Evolutionary conservation across 805 yeast species (phyloP).

Genomic region (Ogataea pilisensis): DNA sequence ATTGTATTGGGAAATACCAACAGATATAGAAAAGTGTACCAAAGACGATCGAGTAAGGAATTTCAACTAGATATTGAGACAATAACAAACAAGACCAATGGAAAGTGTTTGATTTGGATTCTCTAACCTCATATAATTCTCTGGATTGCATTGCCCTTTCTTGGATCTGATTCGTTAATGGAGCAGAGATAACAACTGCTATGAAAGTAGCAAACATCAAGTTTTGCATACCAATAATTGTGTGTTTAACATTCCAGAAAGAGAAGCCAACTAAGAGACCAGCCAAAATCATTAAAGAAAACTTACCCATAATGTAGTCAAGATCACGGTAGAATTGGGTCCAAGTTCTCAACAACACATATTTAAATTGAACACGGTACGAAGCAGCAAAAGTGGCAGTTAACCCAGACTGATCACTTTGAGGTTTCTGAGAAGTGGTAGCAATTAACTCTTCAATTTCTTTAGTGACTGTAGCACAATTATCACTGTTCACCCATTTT

Average conservation of each 20-base stretch:
- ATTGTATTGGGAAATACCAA: conserved; percentile 35
- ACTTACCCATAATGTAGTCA: conserved; percentile 44
- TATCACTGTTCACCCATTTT: conserved; percentile 44
- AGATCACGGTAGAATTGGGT: conserved; percentile 46
- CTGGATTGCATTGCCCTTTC: conserved; percentile 53
- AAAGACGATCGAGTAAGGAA: conserved; percentile 52
- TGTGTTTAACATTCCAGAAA: conserved; percentile 55
- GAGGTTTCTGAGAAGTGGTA: conserved; percentile 8
- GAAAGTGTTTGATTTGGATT: conserved; percentile 65
- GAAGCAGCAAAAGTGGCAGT: conserved; percentile 40
- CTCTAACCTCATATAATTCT: conserved; percentile 66
- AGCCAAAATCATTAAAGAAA: conserved; percentile 35
- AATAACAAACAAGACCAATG: conserved; percentile 62
- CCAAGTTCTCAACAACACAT: conserved; percentile 36
- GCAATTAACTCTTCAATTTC: conserved; percentile 29
- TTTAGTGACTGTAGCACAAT: conserved; percentile 15
- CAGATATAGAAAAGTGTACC: conserved; percentile 44
- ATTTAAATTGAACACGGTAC: conserved; percentile 34
- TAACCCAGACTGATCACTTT: conserved; percentile 14
- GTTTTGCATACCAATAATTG: conserved; percentile 56
- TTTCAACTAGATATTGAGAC: conserved; percentile 51
- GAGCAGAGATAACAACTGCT: conserved; percentile 53
- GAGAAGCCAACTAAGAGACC: conserved; percentile 51
- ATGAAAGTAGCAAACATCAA: conserved; percentile 48
- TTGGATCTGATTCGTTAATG: conserved; percentile 62